phyloP scores from a whole-genome alignment of 352 stramenopile genomes.

The Phytopythium kandeliae region DNA sequence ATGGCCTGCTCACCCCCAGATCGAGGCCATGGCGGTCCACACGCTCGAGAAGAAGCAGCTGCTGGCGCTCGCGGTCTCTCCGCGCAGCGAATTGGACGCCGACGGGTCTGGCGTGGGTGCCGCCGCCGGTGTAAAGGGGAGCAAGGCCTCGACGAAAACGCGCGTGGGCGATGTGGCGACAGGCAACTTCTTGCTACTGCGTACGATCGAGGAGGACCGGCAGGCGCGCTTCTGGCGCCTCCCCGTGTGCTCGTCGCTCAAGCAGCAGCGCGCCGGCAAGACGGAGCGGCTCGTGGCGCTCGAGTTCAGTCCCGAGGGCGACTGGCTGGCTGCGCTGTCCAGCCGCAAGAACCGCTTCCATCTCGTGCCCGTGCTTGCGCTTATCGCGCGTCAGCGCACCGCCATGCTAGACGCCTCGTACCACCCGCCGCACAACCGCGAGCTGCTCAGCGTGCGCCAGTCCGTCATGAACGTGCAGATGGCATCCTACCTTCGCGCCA shows the following conservation, averaged over 20 bases:
- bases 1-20: constrained; percentile 18
- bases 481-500: constrained; percentile 77
- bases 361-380: constrained; percentile 55
- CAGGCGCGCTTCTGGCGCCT: constrained; percentile 65
- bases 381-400: constrained; percentile 53
- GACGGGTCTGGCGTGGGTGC: constrained; percentile 2
- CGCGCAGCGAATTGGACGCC: constrained; percentile 22
- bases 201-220: constrained; percentile 75
- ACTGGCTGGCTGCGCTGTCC: constrained; percentile 78
- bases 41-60: constrained; percentile 71
- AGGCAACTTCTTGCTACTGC: constrained; percentile 55
- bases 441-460: constrained; percentile 66
- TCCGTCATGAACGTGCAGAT: constrained; percentile 79
- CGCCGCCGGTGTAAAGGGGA: background rate
- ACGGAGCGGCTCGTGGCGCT: constrained; percentile 59
- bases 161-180: constrained; percentile 19
- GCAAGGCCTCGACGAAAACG: background rate
- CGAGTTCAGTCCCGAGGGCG: constrained; percentile 78
- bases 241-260: constrained; percentile 52
- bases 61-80: constrained; percentile 48
- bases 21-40: constrained; percentile 63
- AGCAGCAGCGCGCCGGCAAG: constrained; percentile 43
- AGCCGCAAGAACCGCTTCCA: constrained; percentile 74
- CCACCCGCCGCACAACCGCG: constrained; percentile 41
- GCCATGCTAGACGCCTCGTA: constrained; percentile 52